Evolutionary conservation across 1,139 yeast species (phyloP).

Genomic region (Lodderomyces elongisporus): DNA sequence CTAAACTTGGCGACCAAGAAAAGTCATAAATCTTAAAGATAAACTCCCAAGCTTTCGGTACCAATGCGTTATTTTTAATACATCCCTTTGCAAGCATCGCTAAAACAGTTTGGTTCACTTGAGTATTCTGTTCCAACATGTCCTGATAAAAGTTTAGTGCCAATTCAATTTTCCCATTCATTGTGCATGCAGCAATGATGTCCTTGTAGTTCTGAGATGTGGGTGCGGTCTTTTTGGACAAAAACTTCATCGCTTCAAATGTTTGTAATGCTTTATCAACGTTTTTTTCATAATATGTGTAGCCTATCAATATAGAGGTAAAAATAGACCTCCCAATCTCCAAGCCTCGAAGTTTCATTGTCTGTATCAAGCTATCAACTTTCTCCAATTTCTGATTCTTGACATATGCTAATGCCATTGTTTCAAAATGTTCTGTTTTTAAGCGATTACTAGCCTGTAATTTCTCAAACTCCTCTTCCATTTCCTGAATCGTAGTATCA

Average conservation of each 20-base stretch:
- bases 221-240: conserved; percentile 62
- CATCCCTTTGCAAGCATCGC: conserved; percentile 74
- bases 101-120: conserved; percentile 44
- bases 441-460: conserved; percentile 13
- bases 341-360: conserved; percentile 47
- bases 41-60: conserved; percentile 69
- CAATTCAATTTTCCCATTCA: conserved; percentile 58
- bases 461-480: conserved; percentile 22
- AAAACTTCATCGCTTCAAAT: conserved; percentile 82
- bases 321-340: conserved; percentile 56
- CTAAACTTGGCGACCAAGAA: conserved; percentile 45
- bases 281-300: conserved; percentile 50
- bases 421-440: conserved; percentile 17
- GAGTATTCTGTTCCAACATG: conserved; percentile 38
- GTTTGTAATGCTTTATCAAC: conserved; percentile 63
- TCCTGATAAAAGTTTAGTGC: conserved; percentile 76
- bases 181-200: conserved; percentile 62
- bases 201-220: conserved; percentile 63
- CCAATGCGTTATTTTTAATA: conserved; percentile 40
- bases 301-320: conserved; percentile 61
- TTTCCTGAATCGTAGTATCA: conserved; percentile 17
- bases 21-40: conserved; percentile 60
- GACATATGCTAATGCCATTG: conserved; percentile 39
- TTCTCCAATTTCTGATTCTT: conserved; percentile 26
- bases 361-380: conserved; percentile 34